Base-by-base conservation (phyloP, 2,329 filamentous ascomycete species). In the Colletotrichum tabaci region DNA sequence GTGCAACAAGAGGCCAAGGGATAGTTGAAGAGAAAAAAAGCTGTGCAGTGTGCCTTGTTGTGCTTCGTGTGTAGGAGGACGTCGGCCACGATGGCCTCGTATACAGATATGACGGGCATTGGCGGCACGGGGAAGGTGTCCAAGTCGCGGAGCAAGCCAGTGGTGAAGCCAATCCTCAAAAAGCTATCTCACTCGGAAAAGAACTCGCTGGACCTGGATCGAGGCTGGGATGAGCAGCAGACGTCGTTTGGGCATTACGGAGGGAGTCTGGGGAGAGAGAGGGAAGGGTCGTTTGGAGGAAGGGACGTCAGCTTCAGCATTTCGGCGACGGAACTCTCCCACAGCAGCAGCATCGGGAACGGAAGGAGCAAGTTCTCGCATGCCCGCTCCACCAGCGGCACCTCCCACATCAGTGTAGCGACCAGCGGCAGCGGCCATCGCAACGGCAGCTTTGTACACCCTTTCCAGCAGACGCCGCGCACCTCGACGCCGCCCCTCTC, bases 391-490 rank as follows among this genome's bases (percentile, higher is more conserved):
- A 86, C 88, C 66, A 90, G 88, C 76, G 88, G 87, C 67, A 85
- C 86, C 61, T 90, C 88, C 30, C 88, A 90, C 76, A 81, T 84
- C 74, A 90, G 89, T 12, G 84, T 88, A 64, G 84, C 87, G 9
- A 89, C 88, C 35, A 86, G 85, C 61, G 86, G 83, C 73, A 90
- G 88, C 75, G 84, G 80, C 52, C 80, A 78, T 65, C 84, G 87
- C 68, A 82, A 82, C 68, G 84, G 84, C 68, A 75, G 50, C 84
- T 91, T 92, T 76, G 85, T 91, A 23, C 90, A 92, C 77, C 90
- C 90, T 35, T 91, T 91, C 74, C 89, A 91, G 77, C 90, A 91
- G 80, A 90, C 84, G 10, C 90, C 90, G 42, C 86, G 88, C 50
- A 88, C 88, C 1, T 87, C 88, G 56, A 90, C 89, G 71, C 88